Evolutionary conservation across 495 filamentous ascomycete species (phyloP).

Genomic region (Bacidia gigantensis): DNA sequence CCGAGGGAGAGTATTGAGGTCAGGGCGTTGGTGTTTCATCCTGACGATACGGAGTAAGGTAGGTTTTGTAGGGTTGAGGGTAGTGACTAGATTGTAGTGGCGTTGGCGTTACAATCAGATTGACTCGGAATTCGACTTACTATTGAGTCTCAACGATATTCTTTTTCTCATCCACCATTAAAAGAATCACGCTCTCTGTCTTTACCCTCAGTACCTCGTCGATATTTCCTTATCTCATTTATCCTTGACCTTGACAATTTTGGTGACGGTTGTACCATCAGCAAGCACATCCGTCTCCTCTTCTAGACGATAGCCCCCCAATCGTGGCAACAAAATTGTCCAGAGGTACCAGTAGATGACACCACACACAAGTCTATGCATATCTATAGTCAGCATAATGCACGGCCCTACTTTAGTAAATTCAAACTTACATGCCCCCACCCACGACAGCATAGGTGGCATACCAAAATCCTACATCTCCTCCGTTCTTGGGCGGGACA

Average conservation of each 20-base stretch:
- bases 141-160: too few species aligned
- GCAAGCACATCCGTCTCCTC: slow-evolving; percentile 41
- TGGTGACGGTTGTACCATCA: slow-evolving; percentile 48
- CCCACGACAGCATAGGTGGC: slow-evolving; percentile 64
- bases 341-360: slow-evolving; percentile 60
- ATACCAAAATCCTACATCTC: slow-evolving; percentile 49
- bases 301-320: slow-evolving; percentile 45
- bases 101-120: too few species aligned
- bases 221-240: slow-evolving; percentile 1
- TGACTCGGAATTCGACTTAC: too few species aligned
- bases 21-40: slow-evolving; percentile 15
- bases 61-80: neutral
- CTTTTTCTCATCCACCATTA: too few species aligned
- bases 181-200: too few species aligned
- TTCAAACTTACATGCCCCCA: slow-evolving; percentile 45
- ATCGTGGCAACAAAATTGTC: slow-evolving; percentile 47
- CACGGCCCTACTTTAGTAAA: slow-evolving; percentile 3
- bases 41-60: slow-evolving; percentile 11
- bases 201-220: too few species aligned
- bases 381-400: slow-evolving; percentile 7
- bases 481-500: slow-evolving; percentile 33
- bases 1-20: slow-evolving; percentile 43
- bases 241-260: slow-evolving; percentile 32
- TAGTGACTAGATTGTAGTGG: too few species aligned
- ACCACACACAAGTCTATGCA: slow-evolving; percentile 41